Conservation (phyloP, 192 early-diverging fungal genomes). For the Coemansia sp. region DNA sequence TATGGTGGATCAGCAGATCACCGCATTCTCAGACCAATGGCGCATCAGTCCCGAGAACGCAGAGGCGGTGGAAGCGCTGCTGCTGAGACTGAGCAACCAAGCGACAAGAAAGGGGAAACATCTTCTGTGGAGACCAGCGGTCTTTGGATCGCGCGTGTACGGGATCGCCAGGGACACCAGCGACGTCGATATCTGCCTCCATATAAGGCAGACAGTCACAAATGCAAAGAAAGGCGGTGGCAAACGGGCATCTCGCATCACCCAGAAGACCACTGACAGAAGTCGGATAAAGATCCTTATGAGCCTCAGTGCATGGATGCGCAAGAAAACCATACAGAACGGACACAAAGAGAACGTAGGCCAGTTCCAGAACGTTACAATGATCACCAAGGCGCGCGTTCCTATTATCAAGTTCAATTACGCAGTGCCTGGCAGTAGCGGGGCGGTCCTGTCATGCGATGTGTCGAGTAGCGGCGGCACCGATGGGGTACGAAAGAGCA, state of each 20-base stretch:
- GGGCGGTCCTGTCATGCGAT: slow-evolving; percentile 30
- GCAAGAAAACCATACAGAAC: neutral
- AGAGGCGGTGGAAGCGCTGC: neutral
- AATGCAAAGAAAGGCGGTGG: neutral
- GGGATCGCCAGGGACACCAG: slow-evolving; percentile 13
- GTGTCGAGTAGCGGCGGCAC: slow-evolving; percentile 11
- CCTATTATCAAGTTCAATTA: slow-evolving; percentile 47
- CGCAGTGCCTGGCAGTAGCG: neutral
- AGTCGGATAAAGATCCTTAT: neutral
- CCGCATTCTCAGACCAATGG: neutral
- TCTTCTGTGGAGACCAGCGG: too few relatives aligned
- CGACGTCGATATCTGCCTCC: slow-evolving; percentile 26
- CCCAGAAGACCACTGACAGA: neutral
- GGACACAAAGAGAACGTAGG: neutral
- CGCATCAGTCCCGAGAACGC: neutral
- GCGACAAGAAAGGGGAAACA: too few relatives aligned
- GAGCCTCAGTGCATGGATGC: neutral
- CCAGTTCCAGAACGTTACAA: neutral
- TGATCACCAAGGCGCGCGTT: slow-evolving; percentile 26
- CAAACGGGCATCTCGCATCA: neutral
- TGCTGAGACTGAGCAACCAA: too few relatives aligned
- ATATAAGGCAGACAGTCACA: neutral
- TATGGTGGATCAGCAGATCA: neutral
- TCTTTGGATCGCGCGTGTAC: slow-evolving; percentile 31
- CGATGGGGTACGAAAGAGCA: slow-evolving; percentile 11